Conservation (phyloP, 2,329 filamentous ascomycete genomes). For the Chalaropsis thielavioides region DNA sequence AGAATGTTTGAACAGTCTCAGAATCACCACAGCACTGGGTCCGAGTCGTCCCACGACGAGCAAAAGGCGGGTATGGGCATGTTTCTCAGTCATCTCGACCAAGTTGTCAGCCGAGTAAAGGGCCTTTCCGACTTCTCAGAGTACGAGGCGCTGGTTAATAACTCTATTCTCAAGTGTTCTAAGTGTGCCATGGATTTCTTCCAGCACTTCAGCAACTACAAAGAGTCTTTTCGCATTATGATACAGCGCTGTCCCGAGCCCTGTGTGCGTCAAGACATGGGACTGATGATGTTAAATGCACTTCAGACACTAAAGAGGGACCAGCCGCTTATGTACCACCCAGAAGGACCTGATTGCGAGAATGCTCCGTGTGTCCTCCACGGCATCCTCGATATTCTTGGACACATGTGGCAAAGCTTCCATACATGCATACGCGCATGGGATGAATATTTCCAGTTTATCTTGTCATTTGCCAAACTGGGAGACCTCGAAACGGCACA, state of each 20-base stretch:
- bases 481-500: conserved; percentile 43
- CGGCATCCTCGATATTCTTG: conserved; percentile 34
- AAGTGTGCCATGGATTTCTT: conserved; percentile 45
- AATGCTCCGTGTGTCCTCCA: conserved; percentile 26
- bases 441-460: conserved; percentile 62
- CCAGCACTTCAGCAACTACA: conserved; percentile 43
- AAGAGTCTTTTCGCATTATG: conserved; percentile 47
- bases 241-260: conserved; percentile 46
- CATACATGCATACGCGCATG: conserved; percentile 50
- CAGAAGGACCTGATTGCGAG: conserved; percentile 23
- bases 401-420: conserved; percentile 46
- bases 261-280: conserved; percentile 38
- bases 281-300: conserved; percentile 37
- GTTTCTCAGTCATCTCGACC: conserved; percentile 54
- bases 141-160: conserved; percentile 36
- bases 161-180: conserved; percentile 35
- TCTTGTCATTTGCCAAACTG: conserved; percentile 49
- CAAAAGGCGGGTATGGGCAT: conserved; percentile 40
- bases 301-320: conserved; percentile 37
- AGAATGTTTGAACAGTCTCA: conserved; percentile 45
- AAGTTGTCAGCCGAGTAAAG: conserved; percentile 58
- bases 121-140: conserved; percentile 48
- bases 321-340: conserved; percentile 35
- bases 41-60: conserved; percentile 28
- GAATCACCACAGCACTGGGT: conserved; percentile 21